Evolutionary conservation across 75 land plant species (phyloP), one percentile per base, ranked within the genome.

Genomic region (Sequoia sempervirens): DNA sequence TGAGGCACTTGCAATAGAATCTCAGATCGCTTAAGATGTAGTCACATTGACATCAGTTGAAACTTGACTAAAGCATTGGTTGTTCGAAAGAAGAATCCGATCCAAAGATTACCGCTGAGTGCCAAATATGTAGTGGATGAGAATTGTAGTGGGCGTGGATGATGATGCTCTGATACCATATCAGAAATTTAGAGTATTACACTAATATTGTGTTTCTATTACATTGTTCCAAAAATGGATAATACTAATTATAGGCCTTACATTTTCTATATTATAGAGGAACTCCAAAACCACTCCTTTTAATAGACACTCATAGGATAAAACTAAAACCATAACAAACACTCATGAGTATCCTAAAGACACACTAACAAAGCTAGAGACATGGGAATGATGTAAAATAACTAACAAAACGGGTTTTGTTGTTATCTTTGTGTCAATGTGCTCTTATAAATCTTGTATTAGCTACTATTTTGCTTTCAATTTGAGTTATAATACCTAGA

Each of bases 21-120:
- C 96, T 14, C 97, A 92, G 98, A 97, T 97, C 96, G 99, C 92
- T 18, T 95, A 97, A 84, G 99, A 97, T 90, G 95, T 97, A 14
- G 96, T 93, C 61, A 86, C 93, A 73, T 95, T 95, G 23, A 26
- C 85, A 28, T 73, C 34, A 17, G 81, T 32, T 34, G 9, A 81
- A 47, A 17, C 5, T 82, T 78, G 46, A 81, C 84, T 41, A 28
- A 82, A 9, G 30, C 30, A 13, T 30, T 83, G 38, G 11, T 45
- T 34, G 34, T 43, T 56, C 18, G 32, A 1, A 83, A 82, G 75
- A 46, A 50, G 61, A 81, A 80, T 53, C 70, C 40, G 2, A 23
- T 74, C 4, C 38, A 56, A 20, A 56, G 36, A 30, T 11, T 34
- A 26, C 8, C 23, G 17, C 26, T 41, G 10, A 80, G 36, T 50